Percentiles rank a stretch among this genome's conserved stretches.
Conservation (phyloP, 495 filamentous ascomycete genomes). For the Hypoxylon crocopeplum region DNA sequence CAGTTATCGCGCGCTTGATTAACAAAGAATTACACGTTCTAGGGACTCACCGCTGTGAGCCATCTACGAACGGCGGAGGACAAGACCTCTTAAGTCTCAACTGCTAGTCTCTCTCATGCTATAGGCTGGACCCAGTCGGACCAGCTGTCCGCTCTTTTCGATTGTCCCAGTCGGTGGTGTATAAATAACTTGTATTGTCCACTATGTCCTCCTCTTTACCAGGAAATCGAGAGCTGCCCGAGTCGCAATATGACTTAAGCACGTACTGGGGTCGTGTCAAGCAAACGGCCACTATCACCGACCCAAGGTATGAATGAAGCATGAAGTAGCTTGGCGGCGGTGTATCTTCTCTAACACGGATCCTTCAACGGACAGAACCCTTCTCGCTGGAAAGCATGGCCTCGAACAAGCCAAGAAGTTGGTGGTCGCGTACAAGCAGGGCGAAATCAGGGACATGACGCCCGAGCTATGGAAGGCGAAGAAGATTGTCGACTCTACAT, state of each 20-base stretch:
- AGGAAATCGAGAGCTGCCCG: slow-evolving; percentile 82
- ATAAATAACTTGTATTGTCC: not conserved
- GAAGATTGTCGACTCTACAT: slow-evolving; percentile 93
- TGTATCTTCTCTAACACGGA: slow-evolving; percentile 7
- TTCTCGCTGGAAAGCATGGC: slow-evolving; percentile 74
- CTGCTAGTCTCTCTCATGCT: not conserved
- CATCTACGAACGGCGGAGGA: not conserved
- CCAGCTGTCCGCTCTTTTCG: slow-evolving; percentile 19
- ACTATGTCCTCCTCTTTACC: slow-evolving; percentile 90
- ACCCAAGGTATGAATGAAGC: slow-evolving; percentile 96
- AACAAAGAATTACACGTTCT: slow-evolving; percentile 7
- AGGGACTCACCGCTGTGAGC: not conserved
- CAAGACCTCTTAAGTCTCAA: not conserved
- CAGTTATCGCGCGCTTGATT: not conserved
- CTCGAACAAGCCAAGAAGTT: slow-evolving; percentile 84
- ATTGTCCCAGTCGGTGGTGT: not conserved
- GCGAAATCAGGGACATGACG: slow-evolving; percentile 77
- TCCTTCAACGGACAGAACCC: slow-evolving; percentile 63
- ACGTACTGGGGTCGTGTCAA: slow-evolving; percentile 96
- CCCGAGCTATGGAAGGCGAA: slow-evolving; percentile 93
- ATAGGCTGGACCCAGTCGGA: slow-evolving; percentile 11
- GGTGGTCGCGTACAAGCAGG: slow-evolving; percentile 81
- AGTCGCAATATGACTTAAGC: slow-evolving; percentile 87
- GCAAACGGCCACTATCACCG: slow-evolving; percentile 87
- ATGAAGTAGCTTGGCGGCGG: slow-evolving; percentile 44